A percentile compares a stretch with the other conserved stretches of the same genome.
These are phyloP conservation scores for Linnemannia exigua DNA, from an alignment of 192 early-diverging fungal genomes.

Conservation along the genomic window DNA sequence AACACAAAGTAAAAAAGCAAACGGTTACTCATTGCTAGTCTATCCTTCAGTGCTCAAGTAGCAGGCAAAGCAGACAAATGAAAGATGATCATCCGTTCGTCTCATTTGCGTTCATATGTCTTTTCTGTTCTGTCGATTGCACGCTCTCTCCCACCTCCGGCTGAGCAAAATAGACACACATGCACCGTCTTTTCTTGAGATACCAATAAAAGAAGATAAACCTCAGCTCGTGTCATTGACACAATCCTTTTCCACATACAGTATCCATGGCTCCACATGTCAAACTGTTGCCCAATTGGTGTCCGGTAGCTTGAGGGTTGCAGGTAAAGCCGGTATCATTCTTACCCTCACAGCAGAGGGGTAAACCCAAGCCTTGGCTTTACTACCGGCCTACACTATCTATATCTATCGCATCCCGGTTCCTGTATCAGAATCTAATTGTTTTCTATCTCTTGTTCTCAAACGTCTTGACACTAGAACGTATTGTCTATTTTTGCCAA, in stretches of 20 bases:
- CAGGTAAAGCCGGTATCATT: not conserved
- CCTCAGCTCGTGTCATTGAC: not conserved
- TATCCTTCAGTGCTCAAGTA: not conserved
- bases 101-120: not conserved
- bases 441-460: no score
- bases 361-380: no score
- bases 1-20: not conserved
- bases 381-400: no score
- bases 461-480: no score
- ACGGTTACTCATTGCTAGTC: not conserved
- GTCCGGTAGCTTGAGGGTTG: not conserved
- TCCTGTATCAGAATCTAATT: no score
- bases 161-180: no score
- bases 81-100: not conserved
- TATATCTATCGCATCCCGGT: no score
- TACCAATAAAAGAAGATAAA: not conserved
- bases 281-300: not conserved
- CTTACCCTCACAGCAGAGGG: not conserved
- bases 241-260: not conserved
- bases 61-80: not conserved
- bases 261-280: constrained; percentile 7
- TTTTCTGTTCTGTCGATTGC: not conserved
- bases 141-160: no score
- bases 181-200: not conserved
- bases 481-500: not conserved